These are phyloP conservation scores for Persicaria tinctoria DNA, from an alignment of 148 eudicot species.

Conservation along the genomic window DNA sequence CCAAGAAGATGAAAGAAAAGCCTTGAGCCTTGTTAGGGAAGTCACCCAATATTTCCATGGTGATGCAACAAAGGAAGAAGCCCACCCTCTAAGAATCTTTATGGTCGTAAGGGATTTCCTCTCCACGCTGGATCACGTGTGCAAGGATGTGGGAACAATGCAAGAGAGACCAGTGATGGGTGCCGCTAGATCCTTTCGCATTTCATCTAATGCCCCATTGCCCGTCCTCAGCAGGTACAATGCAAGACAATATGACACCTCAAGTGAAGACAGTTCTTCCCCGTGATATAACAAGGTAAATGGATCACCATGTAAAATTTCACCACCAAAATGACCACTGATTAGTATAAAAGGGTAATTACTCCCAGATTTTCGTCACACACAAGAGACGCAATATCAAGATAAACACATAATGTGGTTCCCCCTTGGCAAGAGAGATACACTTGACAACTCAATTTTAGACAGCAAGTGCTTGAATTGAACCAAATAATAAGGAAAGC, in stretches of 20 bases:
- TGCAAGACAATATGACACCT: constrained; percentile 1
- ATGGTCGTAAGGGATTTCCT: constrained; percentile 59
- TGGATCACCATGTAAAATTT: too few species aligned
- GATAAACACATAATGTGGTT: too few species aligned
- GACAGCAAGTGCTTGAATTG: not conserved
- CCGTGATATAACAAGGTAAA: not conserved
- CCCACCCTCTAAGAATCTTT: constrained; percentile 57
- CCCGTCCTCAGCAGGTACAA: constrained; percentile 7
- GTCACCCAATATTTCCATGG: constrained; percentile 52
- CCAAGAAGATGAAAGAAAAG: constrained; percentile 41
- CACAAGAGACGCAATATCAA: too few species aligned
- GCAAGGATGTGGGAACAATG: constrained; percentile 43
- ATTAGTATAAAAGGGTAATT: not conserved
- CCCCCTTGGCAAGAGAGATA: not conserved
- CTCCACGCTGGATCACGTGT: constrained; percentile 45
- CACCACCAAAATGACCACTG: not conserved
- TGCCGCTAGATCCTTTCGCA: constrained; percentile 5
- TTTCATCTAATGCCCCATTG: constrained; percentile 8
- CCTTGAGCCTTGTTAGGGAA: constrained; percentile 37
- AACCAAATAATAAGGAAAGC: not conserved
- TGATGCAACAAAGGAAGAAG: constrained; percentile 49
- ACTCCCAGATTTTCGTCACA: not conserved
- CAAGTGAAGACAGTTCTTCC: constrained; percentile 11
- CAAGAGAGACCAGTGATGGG: constrained; percentile 3
- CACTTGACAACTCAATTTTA: not conserved